Evolutionary conservation across 371 early-diverging fungal species (phyloP), one percentile per base, ranked within the genome.

Genomic region (Mucor plumbeus): DNA sequence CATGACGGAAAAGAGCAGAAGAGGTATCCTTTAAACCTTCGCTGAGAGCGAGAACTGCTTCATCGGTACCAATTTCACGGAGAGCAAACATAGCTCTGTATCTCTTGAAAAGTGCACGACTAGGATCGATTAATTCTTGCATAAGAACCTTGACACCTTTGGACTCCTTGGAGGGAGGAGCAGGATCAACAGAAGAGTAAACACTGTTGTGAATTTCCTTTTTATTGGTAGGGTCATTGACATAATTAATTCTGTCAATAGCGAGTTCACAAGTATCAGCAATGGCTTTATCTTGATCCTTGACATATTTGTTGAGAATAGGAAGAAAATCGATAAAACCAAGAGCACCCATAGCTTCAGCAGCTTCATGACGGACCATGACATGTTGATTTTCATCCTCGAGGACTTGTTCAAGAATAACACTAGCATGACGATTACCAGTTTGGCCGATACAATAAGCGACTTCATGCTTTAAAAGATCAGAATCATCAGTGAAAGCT

Each of bases 361-460:
- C 99, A 50, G 98, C 97, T 81, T 99, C 99, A 76, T 99, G 99
- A 17, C 99, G 90, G 38, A 99, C 99, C 95, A 99, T 99, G 53
- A 93, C 93, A 74, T 97, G 94, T 77, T 98, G 92, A 0, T 79
- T 66, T 48, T 74, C 69, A 67, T 94, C 79, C 36, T 78, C 80
- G n/a, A 97, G 78, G 9, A 97, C 92, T 10, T 65, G 48, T 60
- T 72, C 71, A 17, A 99, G 87, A 17, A 88, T 78, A 0, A 87
- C 84, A 50, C 96, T 90, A 19, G 99, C 95, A n/a, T 79, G 72
- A 38, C 85, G 83, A 73, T 94, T 92, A 73, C 91, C 89, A 91
- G 98, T 99, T 83, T 99, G 99, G 60, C 99, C 99, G 64, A 99
- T 86, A 60, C 96, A 96, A 80, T 99, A 99, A 61, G 99, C 99